These are phyloP conservation scores for Anastatica hierochuntica DNA, from an alignment of 345 rosid genomes.

Conservation along the genomic window DNA sequence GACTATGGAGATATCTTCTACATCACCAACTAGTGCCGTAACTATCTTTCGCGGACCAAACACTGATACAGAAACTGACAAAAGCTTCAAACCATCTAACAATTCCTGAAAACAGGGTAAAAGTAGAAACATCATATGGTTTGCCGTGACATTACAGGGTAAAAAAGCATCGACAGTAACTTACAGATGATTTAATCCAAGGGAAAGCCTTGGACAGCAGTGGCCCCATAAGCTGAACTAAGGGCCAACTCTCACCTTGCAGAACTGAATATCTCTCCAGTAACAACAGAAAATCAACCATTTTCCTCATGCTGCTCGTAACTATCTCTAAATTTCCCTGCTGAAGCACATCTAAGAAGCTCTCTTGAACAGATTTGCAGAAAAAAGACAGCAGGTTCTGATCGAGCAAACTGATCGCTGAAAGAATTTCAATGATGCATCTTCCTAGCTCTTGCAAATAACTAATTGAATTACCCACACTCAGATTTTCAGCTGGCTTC, in stretches of 20 bases:
- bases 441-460: slow-evolving; percentile 66
- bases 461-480: slow-evolving; percentile 27
- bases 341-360: slow-evolving; percentile 41
- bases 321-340: slow-evolving; percentile 31
- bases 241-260: slow-evolving; percentile 71
- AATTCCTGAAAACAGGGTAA: slow-evolving; percentile 44
- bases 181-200: slow-evolving; percentile 65
- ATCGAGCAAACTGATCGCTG: slow-evolving; percentile 41
- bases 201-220: slow-evolving; percentile 54
- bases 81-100: slow-evolving; percentile 56
- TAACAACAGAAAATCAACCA: slow-evolving; percentile 50
- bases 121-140: slow-evolving; percentile 10
- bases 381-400: slow-evolving; percentile 45
- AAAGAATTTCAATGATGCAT: slow-evolving; percentile 70
- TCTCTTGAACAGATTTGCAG: slow-evolving; percentile 46
- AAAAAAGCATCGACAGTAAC: slow-evolving; percentile 27
- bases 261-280: slow-evolving; percentile 36
- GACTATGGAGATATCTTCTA: slow-evolving; percentile 20
- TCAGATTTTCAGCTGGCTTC: slow-evolving; percentile 29
- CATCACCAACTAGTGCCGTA: slow-evolving; percentile 26
- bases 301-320: slow-evolving; percentile 30
- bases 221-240: slow-evolving; percentile 62
- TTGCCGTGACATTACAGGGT: background rate
- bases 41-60: slow-evolving; percentile 75
- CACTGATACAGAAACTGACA: slow-evolving; percentile 53